Percentiles rank a stretch among this genome's conserved stretches.
Conservation (phyloP, 306 rosid genomes). For the Dalbergia cochinchinensis region DNA sequence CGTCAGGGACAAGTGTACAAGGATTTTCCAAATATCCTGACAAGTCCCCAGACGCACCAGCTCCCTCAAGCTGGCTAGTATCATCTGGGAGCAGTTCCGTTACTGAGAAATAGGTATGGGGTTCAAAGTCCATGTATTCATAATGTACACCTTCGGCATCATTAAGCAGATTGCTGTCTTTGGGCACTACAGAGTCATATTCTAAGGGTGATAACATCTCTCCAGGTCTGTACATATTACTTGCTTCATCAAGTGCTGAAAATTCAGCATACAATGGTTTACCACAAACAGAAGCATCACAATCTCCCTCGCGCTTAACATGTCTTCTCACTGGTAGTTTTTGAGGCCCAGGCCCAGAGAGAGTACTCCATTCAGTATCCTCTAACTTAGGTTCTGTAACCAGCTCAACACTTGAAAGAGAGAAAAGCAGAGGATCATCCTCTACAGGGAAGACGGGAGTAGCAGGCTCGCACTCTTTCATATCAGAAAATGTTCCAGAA, state of each 20-base stretch:
- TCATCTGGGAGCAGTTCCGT: constrained; percentile 78
- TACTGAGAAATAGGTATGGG: constrained; percentile 79
- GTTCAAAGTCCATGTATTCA: constrained; percentile 71
- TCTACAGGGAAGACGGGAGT: constrained; percentile 65
- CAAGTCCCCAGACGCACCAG: constrained; percentile 56
- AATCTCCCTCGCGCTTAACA: constrained; percentile 74
- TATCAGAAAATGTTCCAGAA: constrained; percentile 59
- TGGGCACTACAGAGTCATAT: constrained; percentile 51
- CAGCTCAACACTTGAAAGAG: constrained; percentile 73
- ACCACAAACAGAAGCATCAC: constrained; percentile 56
- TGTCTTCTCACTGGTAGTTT: constrained; percentile 90
- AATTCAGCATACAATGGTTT: constrained; percentile 47
- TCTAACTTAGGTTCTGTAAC: constrained; percentile 64
- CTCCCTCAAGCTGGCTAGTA: constrained; percentile 55
- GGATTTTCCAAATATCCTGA: constrained; percentile 56
- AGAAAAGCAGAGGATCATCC: constrained; percentile 78
- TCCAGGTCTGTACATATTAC: constrained; percentile 47
- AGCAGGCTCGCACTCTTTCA: constrained; percentile 61
- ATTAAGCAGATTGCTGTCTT: constrained; percentile 53
- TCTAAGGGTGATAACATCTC: constrained; percentile 54
- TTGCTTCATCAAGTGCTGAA: constrained; percentile 45
- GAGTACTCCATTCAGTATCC: constrained; percentile 68
- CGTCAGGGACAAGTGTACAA: constrained; percentile 47
- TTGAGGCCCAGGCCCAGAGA: constrained; percentile 64
- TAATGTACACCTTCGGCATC: constrained; percentile 56